A percentile compares a stretch with the other conserved stretches of the same genome.
Evolutionary conservation across 768 basidiomycete species (phyloP).

Genomic region (Hirschioporus abietinus): DNA sequence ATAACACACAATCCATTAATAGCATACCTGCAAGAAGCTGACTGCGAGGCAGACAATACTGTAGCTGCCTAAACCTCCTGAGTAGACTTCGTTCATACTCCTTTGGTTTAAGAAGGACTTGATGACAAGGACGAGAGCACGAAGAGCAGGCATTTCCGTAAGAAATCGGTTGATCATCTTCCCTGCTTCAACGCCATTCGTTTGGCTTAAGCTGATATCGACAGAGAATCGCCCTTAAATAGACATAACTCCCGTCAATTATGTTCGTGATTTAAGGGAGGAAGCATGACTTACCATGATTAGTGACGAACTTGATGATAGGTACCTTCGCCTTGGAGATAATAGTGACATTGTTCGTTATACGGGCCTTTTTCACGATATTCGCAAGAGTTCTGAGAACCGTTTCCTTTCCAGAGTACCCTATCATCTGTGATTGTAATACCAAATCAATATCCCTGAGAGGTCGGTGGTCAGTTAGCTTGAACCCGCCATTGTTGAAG

Average conservation of each 20-base stretch:
- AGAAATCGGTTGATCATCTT: constrained; percentile 79
- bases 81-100: constrained; percentile 97
- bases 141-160: constrained; percentile 69
- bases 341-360: constrained; percentile 79
- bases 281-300: constrained; percentile 38
- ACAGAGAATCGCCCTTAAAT: constrained; percentile 64
- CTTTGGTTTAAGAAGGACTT: constrained; percentile 89
- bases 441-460: constrained; percentile 93
- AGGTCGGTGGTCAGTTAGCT: constrained; percentile 5
- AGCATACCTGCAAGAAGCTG: constrained; percentile 71
- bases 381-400: constrained; percentile 76
- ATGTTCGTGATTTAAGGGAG: not conserved
- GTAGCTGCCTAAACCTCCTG: constrained; percentile 91
- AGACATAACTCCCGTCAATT: not conserved
- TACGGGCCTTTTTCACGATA: constrained; percentile 63
- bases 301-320: constrained; percentile 91
- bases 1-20: constrained; percentile 8
- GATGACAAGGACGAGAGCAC: constrained; percentile 78
- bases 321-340: constrained; percentile 94
- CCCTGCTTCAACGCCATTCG: constrained; percentile 75
- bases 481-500: not conserved
- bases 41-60: constrained; percentile 90
- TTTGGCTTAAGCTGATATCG: constrained; percentile 92
- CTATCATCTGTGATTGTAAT: constrained; percentile 73
- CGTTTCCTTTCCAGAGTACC: constrained; percentile 56